Evolutionary conservation across 2,329 filamentous ascomycete species (phyloP).

Genomic region (Ascochyta koolunga): DNA sequence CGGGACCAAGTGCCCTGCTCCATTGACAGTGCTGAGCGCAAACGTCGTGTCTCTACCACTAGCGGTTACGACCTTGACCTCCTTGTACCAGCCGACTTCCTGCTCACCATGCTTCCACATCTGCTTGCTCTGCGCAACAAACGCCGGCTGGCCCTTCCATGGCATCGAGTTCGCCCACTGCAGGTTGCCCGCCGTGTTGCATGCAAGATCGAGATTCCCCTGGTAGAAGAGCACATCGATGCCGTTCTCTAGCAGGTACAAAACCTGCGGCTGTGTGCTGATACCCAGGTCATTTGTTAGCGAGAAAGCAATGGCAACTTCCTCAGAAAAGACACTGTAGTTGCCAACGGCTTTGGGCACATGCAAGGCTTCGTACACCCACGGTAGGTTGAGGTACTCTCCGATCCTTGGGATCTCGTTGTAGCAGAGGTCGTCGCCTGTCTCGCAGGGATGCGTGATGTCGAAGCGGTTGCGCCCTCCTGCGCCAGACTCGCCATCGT

Average conservation of each 20-base stretch:
- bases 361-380: conserved; percentile 41
- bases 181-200: conserved; percentile 50
- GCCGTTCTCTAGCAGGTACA: conserved; percentile 44
- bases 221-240: conserved; percentile 51
- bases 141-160: conserved; percentile 55
- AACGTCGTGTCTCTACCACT: conserved; percentile 41
- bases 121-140: conserved; percentile 43
- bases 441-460: conserved; percentile 49
- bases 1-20: conserved; percentile 52
- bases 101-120: conserved; percentile 32
- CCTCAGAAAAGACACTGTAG: conserved; percentile 36
- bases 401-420: conserved; percentile 34
- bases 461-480: conserved; percentile 54
- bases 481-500: conserved; percentile 49
- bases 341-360: conserved; percentile 42
- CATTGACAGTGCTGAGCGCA: conserved; percentile 47
- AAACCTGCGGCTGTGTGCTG: conserved; percentile 43
- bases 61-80: conserved; percentile 37
- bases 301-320: conserved; percentile 36
- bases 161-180: conserved; percentile 50
- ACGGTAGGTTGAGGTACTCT: conserved; percentile 43
- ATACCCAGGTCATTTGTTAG: conserved; percentile 36
- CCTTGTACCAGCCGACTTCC: conserved; percentile 44
- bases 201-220: conserved; percentile 50
- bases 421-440: conserved; percentile 49